phyloP scores from a whole-genome alignment of 192 early-diverging fungal genomes.

The Paraglomus brasilianum region DNA sequence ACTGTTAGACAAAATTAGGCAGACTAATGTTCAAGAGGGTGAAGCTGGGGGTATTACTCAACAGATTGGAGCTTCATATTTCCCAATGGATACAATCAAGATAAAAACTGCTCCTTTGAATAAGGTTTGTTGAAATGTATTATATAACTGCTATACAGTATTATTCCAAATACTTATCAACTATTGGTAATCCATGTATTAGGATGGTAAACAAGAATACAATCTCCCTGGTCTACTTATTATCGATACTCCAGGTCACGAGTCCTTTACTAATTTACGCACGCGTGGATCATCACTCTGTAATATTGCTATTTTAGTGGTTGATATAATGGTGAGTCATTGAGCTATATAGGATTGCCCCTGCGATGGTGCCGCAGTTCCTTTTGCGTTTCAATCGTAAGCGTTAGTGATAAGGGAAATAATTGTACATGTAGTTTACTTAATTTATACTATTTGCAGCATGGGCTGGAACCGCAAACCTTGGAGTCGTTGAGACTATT shows the following conservation, averaged over 20 bases:
- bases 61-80: slow-evolving; percentile 99
- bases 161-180: not conserved
- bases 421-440: not conserved
- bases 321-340: slow-evolving; percentile 83
- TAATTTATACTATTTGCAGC: slow-evolving; percentile 31
- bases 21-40: slow-evolving; percentile 98
- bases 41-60: slow-evolving; percentile 99
- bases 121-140: slow-evolving; percentile 43
- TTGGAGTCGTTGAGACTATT: slow-evolving; percentile 91
- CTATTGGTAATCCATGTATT: not conserved
- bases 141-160: too few species aligned
- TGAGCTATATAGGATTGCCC: not conserved
- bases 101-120: slow-evolving; percentile 85
- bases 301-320: slow-evolving; percentile 99
- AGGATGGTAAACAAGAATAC: slow-evolving; percentile 58
- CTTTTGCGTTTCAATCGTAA: too few species aligned
- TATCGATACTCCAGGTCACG: slow-evolving; percentile 99
- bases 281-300: slow-evolving; percentile 95
- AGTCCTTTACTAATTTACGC: slow-evolving; percentile 95
- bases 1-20: slow-evolving; percentile 97
- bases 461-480: slow-evolving; percentile 98
- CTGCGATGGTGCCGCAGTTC: too few species aligned
- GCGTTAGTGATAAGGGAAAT: too few species aligned
- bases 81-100: slow-evolving; percentile 93
- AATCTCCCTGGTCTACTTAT: slow-evolving; percentile 92